phyloP scores from a whole-genome alignment of 108 stramenopile species.

The Pseudonitzschia delicatissima region DNA sequence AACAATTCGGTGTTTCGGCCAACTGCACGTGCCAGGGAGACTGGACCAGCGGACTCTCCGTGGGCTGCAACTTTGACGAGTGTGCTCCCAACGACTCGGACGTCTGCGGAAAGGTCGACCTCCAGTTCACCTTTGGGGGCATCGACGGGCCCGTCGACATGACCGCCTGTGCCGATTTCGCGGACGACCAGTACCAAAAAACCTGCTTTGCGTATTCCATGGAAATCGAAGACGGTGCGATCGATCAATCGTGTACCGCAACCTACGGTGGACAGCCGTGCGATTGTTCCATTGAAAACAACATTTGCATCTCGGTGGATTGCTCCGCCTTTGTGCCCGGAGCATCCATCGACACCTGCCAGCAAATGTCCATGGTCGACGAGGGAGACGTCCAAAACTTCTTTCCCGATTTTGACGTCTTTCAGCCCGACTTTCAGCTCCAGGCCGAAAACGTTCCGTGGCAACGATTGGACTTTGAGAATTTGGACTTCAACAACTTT shows the following conservation, averaged over 20 bases:
- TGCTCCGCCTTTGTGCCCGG: conserved; percentile 26
- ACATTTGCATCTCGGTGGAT: conserved; percentile 20
- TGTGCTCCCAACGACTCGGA: neutral
- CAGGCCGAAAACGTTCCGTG: conserved; percentile 10
- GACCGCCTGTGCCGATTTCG: conserved; percentile 13
- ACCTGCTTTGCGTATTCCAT: conserved; percentile 25
- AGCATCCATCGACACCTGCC: conserved; percentile 30
- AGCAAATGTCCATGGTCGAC: conserved; percentile 7
- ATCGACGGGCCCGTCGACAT: conserved; percentile 6
- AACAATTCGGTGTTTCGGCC: conserved; percentile 23
- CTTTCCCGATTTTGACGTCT: conserved; percentile 20
- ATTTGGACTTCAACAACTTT: conserved; percentile 14
- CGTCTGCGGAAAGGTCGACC: conserved; percentile 13
- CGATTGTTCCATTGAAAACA: conserved; percentile 17
- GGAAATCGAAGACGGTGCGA: neutral
- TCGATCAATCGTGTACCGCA: conserved; percentile 22
- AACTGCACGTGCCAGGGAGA: conserved; percentile 21
- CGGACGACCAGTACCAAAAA: conserved; percentile 15
- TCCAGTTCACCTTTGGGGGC: conserved; percentile 9
- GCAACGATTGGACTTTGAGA: conserved; percentile 15
- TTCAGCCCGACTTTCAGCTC: conserved; percentile 11
- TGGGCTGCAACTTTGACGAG: conserved; percentile 20
- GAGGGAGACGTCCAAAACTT: neutral
- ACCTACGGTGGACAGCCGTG: conserved; percentile 22
- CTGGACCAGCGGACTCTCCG: neutral